Evolutionary conservation across 2,329 filamentous ascomycete genomes (phyloP), one percentile per base, ranked within the genome.

Genomic region (Pseudogymnoascus sp.): DNA sequence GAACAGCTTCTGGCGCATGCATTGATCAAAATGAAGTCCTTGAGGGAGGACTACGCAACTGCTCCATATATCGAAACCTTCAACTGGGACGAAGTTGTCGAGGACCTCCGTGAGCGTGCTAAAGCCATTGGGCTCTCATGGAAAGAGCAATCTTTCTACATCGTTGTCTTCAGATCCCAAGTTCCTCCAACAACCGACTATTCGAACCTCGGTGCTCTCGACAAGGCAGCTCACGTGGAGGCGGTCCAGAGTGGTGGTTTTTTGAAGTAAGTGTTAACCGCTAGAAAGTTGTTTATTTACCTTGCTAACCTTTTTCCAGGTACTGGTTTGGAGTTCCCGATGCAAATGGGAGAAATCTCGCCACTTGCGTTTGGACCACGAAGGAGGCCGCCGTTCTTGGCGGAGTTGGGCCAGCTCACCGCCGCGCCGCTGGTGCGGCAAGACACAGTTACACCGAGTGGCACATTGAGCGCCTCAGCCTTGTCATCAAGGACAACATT

Each of bases 261-360:
- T 71, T 76, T 96, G 71, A 96, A 96, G 83, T 86, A 76, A 71
- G 61, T 61, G 27, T 63, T 41, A 60, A 62, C 41, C 38, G 61
- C 60, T 68, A 17, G 13, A 33, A 55, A 55, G 33, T 6, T 33
- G n/a, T n/a, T 2, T 2, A 10, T 17, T 17, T 12, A 10, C 31
- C 1, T 33, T 55, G 29, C 44, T 55, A 55, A 55, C 44, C 31
- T 55, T 31, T 33, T 9, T 33, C 55, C 66, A 87, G 84, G 74
- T 96, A 97, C 75, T 96, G 92, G 91, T 96, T 95, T 74, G 91
- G 91, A 2, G 80, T 78, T 35, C 87, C 88, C 17, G 85, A 95
- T 75, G 77, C 74, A 44, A 79, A 88, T 60, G 81, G 88, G 65
- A 80, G 84, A 70, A 96, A 96, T 76, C 75, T 97, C 69, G 92